Base-by-base conservation (phyloP, 129 eudicot genomes). In the Silybum marianum region DNA sequence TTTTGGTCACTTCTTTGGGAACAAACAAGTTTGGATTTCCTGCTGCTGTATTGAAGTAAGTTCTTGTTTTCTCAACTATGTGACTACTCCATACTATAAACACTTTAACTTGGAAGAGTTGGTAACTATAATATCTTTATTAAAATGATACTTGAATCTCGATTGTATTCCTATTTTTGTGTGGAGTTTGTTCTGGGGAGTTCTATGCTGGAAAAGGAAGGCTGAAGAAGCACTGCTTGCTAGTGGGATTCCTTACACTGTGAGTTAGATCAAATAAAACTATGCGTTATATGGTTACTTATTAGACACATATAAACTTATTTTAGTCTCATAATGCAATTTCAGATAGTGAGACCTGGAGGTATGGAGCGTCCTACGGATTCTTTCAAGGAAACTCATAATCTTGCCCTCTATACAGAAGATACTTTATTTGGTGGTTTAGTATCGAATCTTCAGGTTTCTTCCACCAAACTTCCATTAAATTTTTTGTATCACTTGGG, bases 351-450 rank as follows among this genome's bases (percentile, higher is more conserved):
- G 77, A 95, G 97, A 62, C 98, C 98, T 66, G 98, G 98, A 69
- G 98, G 98, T 12, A 95, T 95, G 98, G 98, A 95, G 85, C 92
- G 97, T 25, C 98, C 98, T 60, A 95, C 98, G 42, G 98, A 95
- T 88, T 86, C 97, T 77, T 95, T 73, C 88, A 95, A 95, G 86
- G 93, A 92, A 88, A 95, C 98, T 75, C 98, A 95, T 84, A 95
- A 95, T 78, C 67, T 95, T 48, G 85, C 90, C 19, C 92, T 95
- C 62, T 89, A 96, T 67, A 79, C 60, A 16, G 97, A 88, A 76
- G 98, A 95, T 78, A 92, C 97, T 84, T 87, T 95, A 84, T 92
- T 95, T 85, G 97, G 98, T 60, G 98, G 98, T 80, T 92, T 76
- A 84, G 98, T 95, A 63, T 95, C 98, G 26, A 95, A 92, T 80